Percentiles rank a stretch among this genome's conserved stretches.
Evolutionary conservation across 176 grass and related monocot genomes (phyloP).

Genomic region (Triticum timopheevii): DNA sequence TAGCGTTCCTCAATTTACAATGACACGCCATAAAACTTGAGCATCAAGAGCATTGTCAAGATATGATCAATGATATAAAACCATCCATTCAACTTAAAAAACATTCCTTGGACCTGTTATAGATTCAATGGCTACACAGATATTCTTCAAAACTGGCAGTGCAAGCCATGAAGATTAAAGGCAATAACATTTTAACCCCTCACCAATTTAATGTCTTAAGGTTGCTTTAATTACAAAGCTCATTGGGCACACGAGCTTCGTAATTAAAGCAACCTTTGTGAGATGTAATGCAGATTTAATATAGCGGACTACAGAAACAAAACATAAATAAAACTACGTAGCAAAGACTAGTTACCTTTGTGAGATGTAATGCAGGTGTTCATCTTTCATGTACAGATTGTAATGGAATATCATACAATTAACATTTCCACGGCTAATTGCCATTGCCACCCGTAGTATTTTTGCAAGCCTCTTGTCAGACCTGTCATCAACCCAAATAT

Average conservation of each 20-base stretch:
- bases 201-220: not conserved
- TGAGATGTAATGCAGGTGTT: conserved; percentile 84
- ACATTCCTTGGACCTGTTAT: not conserved
- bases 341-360: conserved; percentile 62
- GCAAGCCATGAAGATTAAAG: not conserved
- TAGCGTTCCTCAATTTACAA: conserved; percentile 21
- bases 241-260: not conserved
- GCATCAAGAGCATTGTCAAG: conserved; percentile 15
- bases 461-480: conserved; percentile 79
- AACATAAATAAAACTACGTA: conserved; percentile 6
- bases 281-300: too few relatives aligned
- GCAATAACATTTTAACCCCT: not conserved
- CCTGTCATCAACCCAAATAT: conserved; percentile 85
- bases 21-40: not conserved
- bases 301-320: not conserved
- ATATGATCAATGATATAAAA: not conserved
- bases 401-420: conserved; percentile 94
- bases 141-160: conserved; percentile 8
- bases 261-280: too few relatives aligned
- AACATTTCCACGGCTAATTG: conserved; percentile 66
- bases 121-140: not conserved
- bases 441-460: conserved; percentile 79
- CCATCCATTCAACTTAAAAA: conserved; percentile 9
- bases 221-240: conserved; percentile 1
- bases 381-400: conserved; percentile 97